A percentile compares a stretch with the other conserved stretches of the same genome.
These are phyloP conservation scores for Dactylis glomerata DNA, from an alignment of 176 grass and related monocot genomes.

Conservation along the genomic window DNA sequence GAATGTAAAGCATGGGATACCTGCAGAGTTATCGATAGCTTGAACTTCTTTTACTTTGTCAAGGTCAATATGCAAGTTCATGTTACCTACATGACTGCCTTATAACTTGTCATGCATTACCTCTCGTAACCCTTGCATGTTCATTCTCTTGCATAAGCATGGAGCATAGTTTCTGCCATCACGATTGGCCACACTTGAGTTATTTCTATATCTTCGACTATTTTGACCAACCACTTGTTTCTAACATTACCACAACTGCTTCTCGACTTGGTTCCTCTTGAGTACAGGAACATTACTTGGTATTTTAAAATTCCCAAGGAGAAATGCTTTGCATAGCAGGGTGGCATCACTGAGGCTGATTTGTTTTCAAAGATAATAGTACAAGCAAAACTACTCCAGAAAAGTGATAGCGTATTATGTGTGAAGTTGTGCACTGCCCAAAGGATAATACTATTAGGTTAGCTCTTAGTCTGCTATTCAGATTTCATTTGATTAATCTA, in stretches of 20 bases:
- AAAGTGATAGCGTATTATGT: too few species aligned
- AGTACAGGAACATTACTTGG: background rate
- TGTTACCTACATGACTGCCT: background rate
- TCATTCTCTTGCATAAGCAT: background rate
- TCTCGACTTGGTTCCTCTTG: background rate
- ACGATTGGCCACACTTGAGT: too few species aligned
- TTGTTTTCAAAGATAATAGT: background rate
- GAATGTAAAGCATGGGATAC: too few species aligned
- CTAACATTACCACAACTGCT: background rate
- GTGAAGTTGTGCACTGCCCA: too few species aligned
- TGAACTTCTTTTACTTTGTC: background rate
- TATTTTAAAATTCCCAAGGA: too few species aligned
- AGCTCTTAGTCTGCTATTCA: too few species aligned
- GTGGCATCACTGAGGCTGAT: background rate
- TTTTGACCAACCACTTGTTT: background rate
- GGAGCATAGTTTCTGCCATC: background rate
- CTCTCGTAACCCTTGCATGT: background rate
- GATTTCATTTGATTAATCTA: too few species aligned
- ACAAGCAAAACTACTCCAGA: background rate
- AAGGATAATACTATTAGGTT: too few species aligned
- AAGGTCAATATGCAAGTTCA: background rate
- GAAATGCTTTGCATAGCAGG: too few species aligned
- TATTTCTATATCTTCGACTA: background rate
- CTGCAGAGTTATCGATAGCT: too few species aligned
- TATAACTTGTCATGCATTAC: background rate